Evolutionary conservation across 495 filamentous ascomycete genomes (phyloP).

Genomic region (Xylaria scruposa): DNA sequence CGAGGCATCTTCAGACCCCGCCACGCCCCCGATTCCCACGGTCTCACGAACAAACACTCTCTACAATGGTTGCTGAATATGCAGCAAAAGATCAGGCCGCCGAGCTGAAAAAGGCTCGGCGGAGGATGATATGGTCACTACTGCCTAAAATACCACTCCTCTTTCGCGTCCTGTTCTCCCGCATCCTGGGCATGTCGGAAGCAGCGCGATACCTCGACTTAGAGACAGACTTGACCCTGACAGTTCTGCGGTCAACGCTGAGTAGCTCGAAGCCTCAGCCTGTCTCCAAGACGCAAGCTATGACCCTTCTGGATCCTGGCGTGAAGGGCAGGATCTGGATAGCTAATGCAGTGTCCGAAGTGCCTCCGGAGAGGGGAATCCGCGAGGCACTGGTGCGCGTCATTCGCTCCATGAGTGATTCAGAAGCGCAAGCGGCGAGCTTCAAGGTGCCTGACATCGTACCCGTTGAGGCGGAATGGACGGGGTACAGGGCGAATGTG

Average conservation of each 20-base stretch:
- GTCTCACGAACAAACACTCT: neutral
- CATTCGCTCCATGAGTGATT: conserved; percentile 66
- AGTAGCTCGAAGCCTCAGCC: conserved; percentile 46
- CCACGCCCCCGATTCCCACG: neutral
- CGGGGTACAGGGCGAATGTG: conserved; percentile 69
- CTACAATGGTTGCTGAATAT: conserved; percentile 1
- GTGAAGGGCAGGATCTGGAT: conserved; percentile 86
- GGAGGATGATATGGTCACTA: conserved; percentile 52
- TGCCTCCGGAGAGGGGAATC: conserved; percentile 57
- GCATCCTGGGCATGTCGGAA: conserved; percentile 69
- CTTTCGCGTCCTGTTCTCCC: conserved; percentile 68
- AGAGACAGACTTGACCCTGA: conserved; percentile 74
- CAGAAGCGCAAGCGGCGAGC: conserved; percentile 45
- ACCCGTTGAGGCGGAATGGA: conserved; percentile 86
- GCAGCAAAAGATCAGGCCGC: conserved; percentile 19
- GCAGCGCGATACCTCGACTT: conserved; percentile 79
- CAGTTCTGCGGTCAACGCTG: conserved; percentile 68
- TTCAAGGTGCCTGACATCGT: conserved; percentile 61
- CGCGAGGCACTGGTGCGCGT: conserved; percentile 67
- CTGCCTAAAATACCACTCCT: conserved; percentile 70
- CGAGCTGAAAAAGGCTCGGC: conserved; percentile 24
- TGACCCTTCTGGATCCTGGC: conserved; percentile 65
- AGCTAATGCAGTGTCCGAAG: conserved; percentile 65
- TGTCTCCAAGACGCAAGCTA: conserved; percentile 68
- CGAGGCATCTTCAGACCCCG: neutral